These are phyloP conservation scores for Neonothopanus nambi DNA, from an alignment of 1,284 basidiomycete species.

Conservation along the genomic window DNA sequence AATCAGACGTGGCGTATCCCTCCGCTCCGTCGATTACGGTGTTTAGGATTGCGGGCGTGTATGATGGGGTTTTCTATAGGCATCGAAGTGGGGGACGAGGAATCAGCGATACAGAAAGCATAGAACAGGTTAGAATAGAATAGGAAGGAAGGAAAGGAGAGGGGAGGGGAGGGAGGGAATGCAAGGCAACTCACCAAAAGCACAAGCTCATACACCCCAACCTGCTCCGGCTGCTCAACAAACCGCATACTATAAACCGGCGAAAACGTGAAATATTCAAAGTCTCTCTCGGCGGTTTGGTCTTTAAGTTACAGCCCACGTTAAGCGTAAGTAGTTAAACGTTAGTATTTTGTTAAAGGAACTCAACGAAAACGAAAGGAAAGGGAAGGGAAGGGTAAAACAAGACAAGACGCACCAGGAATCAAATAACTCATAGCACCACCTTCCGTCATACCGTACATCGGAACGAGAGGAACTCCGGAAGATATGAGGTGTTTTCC, in stretches of 20 bases:
- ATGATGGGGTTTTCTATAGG: too few species aligned
- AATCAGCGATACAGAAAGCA: too few species aligned
- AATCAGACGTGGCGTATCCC: constrained; percentile 39
- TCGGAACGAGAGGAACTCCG: too few species aligned
- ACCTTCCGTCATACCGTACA: background rate
- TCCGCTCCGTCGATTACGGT: constrained; percentile 23
- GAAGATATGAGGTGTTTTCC: too few species aligned
- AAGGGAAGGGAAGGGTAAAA: too few species aligned
- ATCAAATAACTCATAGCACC: constrained; percentile 9
- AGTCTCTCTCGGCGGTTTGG: constrained; percentile 19
- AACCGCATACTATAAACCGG: constrained; percentile 15
- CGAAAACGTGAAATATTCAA: constrained; percentile 28
- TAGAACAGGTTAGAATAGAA: background rate
- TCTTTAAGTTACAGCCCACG: too few species aligned
- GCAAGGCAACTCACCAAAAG: constrained; percentile 17
- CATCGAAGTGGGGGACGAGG: too few species aligned
- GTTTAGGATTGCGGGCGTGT: constrained; percentile 19
- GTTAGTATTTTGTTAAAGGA: too few species aligned
- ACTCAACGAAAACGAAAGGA: constrained; percentile 9
- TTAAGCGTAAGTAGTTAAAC: too few species aligned
- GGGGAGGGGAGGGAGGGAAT: background rate
- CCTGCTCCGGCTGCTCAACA: constrained; percentile 4
- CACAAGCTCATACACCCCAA: constrained; percentile 22
- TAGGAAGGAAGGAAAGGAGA: background rate
- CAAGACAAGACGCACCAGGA: constrained; percentile 16